Evolutionary conservation across 371 early-diverging fungal species (phyloP).

Genomic region (Saksenaea oblongispora): DNA sequence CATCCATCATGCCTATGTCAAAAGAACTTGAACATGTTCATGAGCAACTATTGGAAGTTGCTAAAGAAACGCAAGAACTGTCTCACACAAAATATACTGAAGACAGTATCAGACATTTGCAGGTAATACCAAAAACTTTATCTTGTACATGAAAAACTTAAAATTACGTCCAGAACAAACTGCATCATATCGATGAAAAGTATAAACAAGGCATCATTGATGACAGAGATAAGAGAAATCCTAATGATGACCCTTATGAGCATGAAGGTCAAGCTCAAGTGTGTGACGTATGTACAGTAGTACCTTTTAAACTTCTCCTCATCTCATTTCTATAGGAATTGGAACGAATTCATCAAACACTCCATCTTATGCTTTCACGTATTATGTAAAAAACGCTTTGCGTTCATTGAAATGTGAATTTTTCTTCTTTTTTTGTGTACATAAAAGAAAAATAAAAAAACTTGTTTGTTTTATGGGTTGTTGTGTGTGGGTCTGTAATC

Average conservation of each 20-base stretch:
- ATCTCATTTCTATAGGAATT: constrained; percentile 9
- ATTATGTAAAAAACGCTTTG: constrained; percentile 24
- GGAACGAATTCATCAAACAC: constrained; percentile 32
- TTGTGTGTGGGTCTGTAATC: too few relatives aligned
- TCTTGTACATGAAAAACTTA: not conserved
- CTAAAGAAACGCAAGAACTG: constrained; percentile 34
- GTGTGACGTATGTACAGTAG: constrained; percentile 17
- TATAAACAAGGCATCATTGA: constrained; percentile 25
- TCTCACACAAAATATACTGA: constrained; percentile 30
- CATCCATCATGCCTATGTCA: not conserved
- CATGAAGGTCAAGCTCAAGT: constrained; percentile 44
- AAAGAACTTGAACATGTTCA: constrained; percentile 32
- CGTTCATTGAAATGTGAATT: too few relatives aligned
- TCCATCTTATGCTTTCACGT: constrained; percentile 31
- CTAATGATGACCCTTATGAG: constrained; percentile 35
- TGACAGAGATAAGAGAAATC: constrained; percentile 14
- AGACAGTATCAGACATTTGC: constrained; percentile 34
- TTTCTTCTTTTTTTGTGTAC: not conserved
- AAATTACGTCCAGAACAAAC: constrained; percentile 23
- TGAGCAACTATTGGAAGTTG: constrained; percentile 41
- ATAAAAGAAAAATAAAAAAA: not conserved
- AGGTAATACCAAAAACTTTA: constrained; percentile 19
- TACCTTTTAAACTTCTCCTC: not conserved
- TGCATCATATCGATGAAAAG: constrained; percentile 28
- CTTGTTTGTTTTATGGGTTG: too few relatives aligned